Conservation (phyloP, 257 asterid species). For the Solanum ossicruentum region DNA sequence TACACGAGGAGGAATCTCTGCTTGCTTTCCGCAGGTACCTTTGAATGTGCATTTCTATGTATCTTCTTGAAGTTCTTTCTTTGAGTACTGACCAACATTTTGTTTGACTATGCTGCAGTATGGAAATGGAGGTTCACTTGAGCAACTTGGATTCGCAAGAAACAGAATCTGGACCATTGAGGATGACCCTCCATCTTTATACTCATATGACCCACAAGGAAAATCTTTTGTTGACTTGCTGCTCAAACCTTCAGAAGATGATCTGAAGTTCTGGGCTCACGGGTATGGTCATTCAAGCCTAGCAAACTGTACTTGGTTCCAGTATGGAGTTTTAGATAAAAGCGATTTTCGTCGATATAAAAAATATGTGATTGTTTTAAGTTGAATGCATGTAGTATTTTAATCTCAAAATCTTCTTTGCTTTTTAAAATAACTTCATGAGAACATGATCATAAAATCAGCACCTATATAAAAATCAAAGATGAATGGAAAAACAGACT, state of each 20-base stretch:
- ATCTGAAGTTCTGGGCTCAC: conserved; percentile 78
- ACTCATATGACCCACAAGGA: conserved; percentile 38
- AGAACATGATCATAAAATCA: background rate
- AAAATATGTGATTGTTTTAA: background rate
- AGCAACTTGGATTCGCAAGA: conserved; percentile 79
- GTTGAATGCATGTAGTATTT: background rate
- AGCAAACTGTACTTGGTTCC: background rate
- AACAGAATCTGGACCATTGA: conserved; percentile 77
- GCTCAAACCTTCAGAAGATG: conserved; percentile 84
- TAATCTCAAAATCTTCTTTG: background rate
- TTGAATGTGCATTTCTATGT: background rate
- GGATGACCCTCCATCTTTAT: conserved; percentile 68
- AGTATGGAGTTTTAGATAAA: background rate
- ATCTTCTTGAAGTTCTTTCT: background rate
- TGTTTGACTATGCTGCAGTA: conserved; percentile 27
- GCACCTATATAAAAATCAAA: background rate
- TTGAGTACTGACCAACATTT: background rate
- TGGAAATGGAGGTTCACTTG: conserved; percentile 56
- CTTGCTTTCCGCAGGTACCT: conserved; percentile 84
- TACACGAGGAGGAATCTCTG: conserved; percentile 79
- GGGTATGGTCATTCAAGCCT: conserved; percentile 28
- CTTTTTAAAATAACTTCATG: background rate
- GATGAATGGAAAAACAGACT: background rate
- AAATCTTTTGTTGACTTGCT: conserved; percentile 70
- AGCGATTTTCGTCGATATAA: background rate